Base-by-base conservation (phyloP, 352 stramenopile genomes). In the Phytophthora macrochlamydospora region DNA sequence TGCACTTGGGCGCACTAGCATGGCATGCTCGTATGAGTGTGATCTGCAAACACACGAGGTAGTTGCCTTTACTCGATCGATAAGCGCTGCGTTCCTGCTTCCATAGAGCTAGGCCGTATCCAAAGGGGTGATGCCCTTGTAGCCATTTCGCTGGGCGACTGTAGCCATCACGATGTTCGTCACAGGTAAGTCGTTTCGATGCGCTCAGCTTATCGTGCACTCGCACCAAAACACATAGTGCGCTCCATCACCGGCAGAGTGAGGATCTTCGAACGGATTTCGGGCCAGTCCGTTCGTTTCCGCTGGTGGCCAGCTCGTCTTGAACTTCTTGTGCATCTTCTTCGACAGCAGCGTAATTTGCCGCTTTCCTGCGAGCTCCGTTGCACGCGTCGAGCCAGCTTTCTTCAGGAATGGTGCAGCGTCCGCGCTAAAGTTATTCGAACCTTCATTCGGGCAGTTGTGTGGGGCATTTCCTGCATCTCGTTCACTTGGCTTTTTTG, bases 191-290 rank as follows among this genome's bases (percentile, higher is more conserved):
- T 46, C 6, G 4, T 46, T 24, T 29, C 12, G 29, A 4, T n/a
- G 18, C 43, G 3, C 3, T 86, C 56, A 91, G 51, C 66, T 84
- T 50, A 89, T 69, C 13, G 63, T 65, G 58, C 82, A 91, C 59
- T 91, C 72, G 40, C 82, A 91, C 82, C 79, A 91, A 73, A 85
- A 79, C n/a, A 87, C 60, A 38, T 78, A 79, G 12, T 57, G 42
- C 6, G 55, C 7, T 18, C 35, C 60, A 7, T 11, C 46, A 38
- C 42, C 52, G 24, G 8, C 4, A n/a, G n/a, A 14, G n/a, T 42
- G 38, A 29, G 67, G 48, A 31, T 71, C 68, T 65, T 83, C 67
- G 30, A 86, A 84, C 2, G 73, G 72, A 40, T 82, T 82, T 38
- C 78, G 62, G 8, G 40, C 46, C 33, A 82, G 48, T 29, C 40